Percentiles rank a stretch among this genome's conserved stretches.
Conservation (phyloP, 139 green algal species). For the Closterium sp. region DNA sequence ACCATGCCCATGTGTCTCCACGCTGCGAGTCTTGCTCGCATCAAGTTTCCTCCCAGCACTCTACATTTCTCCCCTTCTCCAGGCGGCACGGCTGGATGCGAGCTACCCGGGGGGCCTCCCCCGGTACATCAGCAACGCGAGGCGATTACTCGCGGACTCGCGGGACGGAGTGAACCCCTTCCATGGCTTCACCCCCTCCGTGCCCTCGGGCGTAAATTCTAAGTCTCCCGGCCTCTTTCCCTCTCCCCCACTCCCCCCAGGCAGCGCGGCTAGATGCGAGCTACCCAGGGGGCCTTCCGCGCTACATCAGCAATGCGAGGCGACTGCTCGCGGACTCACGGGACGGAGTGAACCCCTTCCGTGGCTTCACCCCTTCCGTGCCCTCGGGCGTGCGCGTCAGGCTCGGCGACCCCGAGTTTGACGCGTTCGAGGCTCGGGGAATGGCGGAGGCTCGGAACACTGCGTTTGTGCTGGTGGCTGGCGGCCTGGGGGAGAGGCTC, state of each 20-base stretch:
- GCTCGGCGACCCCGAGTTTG: slow-evolving; percentile 69
- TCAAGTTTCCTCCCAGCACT: neutral
- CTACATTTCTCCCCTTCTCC: neutral
- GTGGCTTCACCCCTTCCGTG: slow-evolving; percentile 82
- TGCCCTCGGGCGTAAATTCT: slow-evolving; percentile 76
- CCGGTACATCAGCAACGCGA: slow-evolving; percentile 85
- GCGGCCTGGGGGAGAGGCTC: slow-evolving; percentile 92
- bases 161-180: slow-evolving; percentile 87
- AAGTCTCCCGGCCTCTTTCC: no score
- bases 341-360: slow-evolving; percentile 87
- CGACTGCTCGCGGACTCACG: slow-evolving; percentile 79
- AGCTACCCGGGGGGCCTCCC: slow-evolving; percentile 82
- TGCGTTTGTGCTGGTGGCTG: slow-evolving; percentile 98
- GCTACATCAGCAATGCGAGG: slow-evolving; percentile 85
- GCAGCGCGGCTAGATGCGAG: slow-evolving; percentile 67
- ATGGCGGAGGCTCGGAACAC: slow-evolving; percentile 50
- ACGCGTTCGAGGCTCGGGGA: slow-evolving; percentile 64
- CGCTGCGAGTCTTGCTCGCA: no score
- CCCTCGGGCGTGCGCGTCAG: slow-evolving; percentile 79
- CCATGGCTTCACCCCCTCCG: slow-evolving; percentile 80
- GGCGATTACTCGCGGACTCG: slow-evolving; percentile 77
- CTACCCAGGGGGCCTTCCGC: slow-evolving; percentile 80
- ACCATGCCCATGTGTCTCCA: no score
- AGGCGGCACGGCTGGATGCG: slow-evolving; percentile 64
- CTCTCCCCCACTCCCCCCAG: no score